Evolutionary conservation across 352 stramenopile species (phyloP).

Genomic region (Lagenidium giganteum): DNA sequence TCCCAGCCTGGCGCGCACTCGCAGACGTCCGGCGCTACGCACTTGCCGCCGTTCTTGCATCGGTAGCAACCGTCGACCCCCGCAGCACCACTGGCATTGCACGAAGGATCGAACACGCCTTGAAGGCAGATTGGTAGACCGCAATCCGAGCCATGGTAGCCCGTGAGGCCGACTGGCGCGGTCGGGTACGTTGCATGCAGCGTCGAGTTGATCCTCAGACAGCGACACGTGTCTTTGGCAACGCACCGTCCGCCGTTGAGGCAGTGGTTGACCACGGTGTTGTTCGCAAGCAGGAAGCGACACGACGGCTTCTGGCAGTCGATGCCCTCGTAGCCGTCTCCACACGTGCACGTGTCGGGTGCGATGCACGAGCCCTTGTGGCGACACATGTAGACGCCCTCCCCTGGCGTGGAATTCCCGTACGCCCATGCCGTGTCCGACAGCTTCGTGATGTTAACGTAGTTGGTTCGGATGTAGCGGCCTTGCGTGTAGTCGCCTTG

Average conservation of each 20-base stretch:
- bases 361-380: constrained; percentile 89
- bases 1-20: constrained; percentile 88
- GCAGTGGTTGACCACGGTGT: constrained; percentile 65
- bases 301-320: constrained; percentile 93
- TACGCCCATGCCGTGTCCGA: constrained; percentile 58
- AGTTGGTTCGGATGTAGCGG: constrained; percentile 83
- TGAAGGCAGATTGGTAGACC: constrained; percentile 94
- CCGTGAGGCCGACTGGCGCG: constrained; percentile 73
- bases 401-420: constrained; percentile 44
- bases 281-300: constrained; percentile 46
- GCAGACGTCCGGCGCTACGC: constrained; percentile 85
- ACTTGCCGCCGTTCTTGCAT: constrained; percentile 91
- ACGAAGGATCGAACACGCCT: constrained; percentile 90
- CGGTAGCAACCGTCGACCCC: constrained; percentile 87
- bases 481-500: constrained; percentile 87
- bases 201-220: constrained; percentile 75
- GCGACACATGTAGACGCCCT: constrained; percentile 93
- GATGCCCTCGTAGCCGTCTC: constrained; percentile 87
- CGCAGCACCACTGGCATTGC: constrained; percentile 25
- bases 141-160: constrained; percentile 90
- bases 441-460: constrained; percentile 84
- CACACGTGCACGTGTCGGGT: constrained; percentile 86
- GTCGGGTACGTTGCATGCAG: constrained; percentile 65
- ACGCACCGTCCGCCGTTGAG: constrained; percentile 88
- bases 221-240: constrained; percentile 88